Evolutionary conservation across 306 rosid species (phyloP).

Genomic region (Rosa chinensis): DNA sequence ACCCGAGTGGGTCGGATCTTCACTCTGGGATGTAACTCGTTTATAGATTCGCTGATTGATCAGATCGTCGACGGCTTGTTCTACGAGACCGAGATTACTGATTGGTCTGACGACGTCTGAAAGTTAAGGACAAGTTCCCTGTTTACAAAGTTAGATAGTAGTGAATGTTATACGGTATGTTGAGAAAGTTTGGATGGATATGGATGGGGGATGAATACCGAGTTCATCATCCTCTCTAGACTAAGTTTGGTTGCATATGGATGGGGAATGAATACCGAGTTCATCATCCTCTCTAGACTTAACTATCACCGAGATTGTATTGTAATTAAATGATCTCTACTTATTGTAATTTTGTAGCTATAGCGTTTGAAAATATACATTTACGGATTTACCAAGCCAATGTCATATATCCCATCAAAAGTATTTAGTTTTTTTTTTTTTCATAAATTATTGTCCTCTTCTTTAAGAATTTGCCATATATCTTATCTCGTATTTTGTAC

Average conservation of each 20-base stretch:
- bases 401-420: too few relatives aligned
- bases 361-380: too few relatives aligned
- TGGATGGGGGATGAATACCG: neutral
- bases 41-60: conserved; percentile 74
- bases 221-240: neutral
- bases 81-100: conserved; percentile 51
- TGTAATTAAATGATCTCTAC: neutral
- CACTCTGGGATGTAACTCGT: conserved; percentile 55
- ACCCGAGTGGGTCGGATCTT: conserved; percentile 68
- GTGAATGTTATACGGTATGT: neutral
- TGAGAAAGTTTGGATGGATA: neutral
- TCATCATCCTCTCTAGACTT: neutral
- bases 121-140: neutral
- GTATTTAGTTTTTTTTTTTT: too few relatives aligned
- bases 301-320: neutral
- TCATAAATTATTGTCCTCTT: too few relatives aligned
- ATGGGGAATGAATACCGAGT: neutral
- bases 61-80: conserved; percentile 88
- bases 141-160: neutral
- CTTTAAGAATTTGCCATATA: too few relatives aligned
- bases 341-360: neutral
- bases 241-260: neutral
- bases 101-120: conserved; percentile 63
- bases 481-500: too few relatives aligned
- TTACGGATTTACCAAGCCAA: neutral